Conservation (phyloP, 306 rosid genomes). For the Fragaria vesca region DNA sequence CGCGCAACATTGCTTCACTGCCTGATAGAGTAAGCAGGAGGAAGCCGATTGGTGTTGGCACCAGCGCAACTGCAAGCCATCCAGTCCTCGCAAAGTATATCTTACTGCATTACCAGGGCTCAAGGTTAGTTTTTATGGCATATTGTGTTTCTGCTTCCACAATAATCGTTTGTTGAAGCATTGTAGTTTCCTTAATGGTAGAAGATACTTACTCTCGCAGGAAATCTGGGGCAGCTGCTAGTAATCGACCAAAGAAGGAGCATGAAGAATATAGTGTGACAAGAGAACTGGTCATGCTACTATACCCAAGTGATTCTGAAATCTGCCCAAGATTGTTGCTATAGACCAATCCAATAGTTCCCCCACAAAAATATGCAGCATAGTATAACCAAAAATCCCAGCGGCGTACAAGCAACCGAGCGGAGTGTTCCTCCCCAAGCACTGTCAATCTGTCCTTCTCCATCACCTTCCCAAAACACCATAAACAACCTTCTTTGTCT, state of each 20-base stretch:
- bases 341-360: conserved; percentile 76
- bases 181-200: not conserved
- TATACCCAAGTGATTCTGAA: conserved; percentile 63
- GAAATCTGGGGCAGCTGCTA: conserved; percentile 78
- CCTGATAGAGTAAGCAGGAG: conserved; percentile 63
- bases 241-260: conserved; percentile 87
- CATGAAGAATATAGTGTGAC: conserved; percentile 77
- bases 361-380: conserved; percentile 72
- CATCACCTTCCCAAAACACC: conserved; percentile 33
- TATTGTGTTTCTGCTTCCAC: not conserved
- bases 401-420: conserved; percentile 36
- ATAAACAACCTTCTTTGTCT: conserved; percentile 29
- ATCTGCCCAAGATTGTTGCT: conserved; percentile 89
- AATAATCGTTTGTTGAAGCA: not conserved
- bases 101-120: conserved; percentile 51
- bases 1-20: conserved; percentile 37
- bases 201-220: conserved; percentile 51
- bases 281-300: conserved; percentile 51
- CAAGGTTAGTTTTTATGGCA: not conserved
- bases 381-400: conserved; percentile 84
- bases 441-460: conserved; percentile 40
- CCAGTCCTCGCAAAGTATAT: conserved; percentile 86
- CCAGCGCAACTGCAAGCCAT: conserved; percentile 71
- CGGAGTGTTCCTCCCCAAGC: conserved; percentile 69
- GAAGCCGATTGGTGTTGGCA: conserved; percentile 85